A percentile compares a stretch with the other conserved stretches of the same genome.
Conservation (phyloP, 23 red algal genomes). For the Gracilaria domingensis region DNA sequence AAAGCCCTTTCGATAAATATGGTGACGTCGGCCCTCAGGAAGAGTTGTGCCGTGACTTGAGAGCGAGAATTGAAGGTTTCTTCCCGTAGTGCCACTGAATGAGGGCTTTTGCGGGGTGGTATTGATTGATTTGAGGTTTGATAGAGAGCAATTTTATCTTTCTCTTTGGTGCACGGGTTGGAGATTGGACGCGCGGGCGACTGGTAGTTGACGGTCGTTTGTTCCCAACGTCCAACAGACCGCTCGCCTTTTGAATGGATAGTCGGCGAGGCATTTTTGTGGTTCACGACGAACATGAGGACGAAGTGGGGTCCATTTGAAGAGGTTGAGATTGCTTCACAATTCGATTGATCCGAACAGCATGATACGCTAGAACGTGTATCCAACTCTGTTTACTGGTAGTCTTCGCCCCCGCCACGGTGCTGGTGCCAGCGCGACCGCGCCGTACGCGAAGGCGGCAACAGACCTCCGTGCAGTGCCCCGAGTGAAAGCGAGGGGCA, state of each 20-base stretch:
- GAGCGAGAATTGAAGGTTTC: conserved; percentile 1
- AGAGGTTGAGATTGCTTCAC: conserved; percentile 21
- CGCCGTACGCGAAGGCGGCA: no score
- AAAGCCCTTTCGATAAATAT: not conserved
- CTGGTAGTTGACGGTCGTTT: not conserved
- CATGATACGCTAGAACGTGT: conserved; percentile 61
- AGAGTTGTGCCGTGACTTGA: not conserved
- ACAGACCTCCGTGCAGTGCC: no score
- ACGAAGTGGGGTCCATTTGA: not conserved
- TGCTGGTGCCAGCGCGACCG: no score
- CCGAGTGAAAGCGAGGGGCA: no score
- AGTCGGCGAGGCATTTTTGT: conserved; percentile 22
- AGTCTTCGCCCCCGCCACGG: no score
- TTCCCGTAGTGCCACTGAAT: conserved; percentile 9
- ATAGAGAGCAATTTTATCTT: conserved; percentile 1
- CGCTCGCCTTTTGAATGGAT: conserved; percentile 25
- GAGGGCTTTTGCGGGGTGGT: not conserved
- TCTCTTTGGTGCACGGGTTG: not conserved
- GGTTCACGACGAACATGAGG: not conserved
- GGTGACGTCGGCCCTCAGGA: conserved; percentile 8
- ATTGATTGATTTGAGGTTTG: not conserved
- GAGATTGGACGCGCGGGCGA: not conserved
- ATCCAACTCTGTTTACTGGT: no score
- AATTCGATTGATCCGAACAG: conserved; percentile 51
- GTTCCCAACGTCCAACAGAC: not conserved